Conservation (phyloP, 2,329 filamentous ascomycete genomes). For the Pyrenophora seminiperda region DNA sequence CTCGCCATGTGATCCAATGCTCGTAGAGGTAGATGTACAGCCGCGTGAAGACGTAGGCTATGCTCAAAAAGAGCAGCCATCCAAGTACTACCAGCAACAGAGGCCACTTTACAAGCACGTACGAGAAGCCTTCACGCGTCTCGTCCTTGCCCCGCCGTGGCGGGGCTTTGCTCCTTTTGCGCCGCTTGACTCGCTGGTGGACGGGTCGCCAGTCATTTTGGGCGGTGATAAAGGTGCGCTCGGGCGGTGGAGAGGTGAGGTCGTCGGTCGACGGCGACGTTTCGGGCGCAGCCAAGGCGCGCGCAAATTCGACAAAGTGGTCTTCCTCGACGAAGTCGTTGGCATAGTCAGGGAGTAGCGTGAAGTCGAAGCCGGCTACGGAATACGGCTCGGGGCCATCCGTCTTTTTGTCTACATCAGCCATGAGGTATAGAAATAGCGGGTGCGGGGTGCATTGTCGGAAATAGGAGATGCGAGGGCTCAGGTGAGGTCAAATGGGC, state of each 20-base stretch:
- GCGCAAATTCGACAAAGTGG: constrained; percentile 78
- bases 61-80: constrained; percentile 77
- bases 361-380: constrained; percentile 68
- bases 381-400: constrained; percentile 66
- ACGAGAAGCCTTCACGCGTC: constrained; percentile 91
- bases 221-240: constrained; percentile 74
- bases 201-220: constrained; percentile 96
- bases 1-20: constrained; percentile 87
- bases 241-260: constrained; percentile 51
- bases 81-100: constrained; percentile 77
- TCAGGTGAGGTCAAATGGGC: constrained; percentile 2
- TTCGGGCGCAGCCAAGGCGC: constrained; percentile 81
- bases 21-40: constrained; percentile 94
- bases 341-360: constrained; percentile 76
- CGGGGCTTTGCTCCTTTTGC: constrained; percentile 45
- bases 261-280: constrained; percentile 68
- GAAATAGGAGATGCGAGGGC: not conserved
- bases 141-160: constrained; percentile 72
- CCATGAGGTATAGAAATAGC: constrained; percentile 38
- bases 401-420: constrained; percentile 52
- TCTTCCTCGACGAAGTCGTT: constrained; percentile 74
- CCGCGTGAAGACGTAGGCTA: constrained; percentile 78
- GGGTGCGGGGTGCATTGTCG: constrained; percentile 26
- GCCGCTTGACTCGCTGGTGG: constrained; percentile 67
- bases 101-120: constrained; percentile 89